Percentiles rank a stretch among this genome's conserved stretches.
Evolutionary conservation across 176 grass and related monocot genomes (phyloP).

Genomic region (Metroxylon sagu): DNA sequence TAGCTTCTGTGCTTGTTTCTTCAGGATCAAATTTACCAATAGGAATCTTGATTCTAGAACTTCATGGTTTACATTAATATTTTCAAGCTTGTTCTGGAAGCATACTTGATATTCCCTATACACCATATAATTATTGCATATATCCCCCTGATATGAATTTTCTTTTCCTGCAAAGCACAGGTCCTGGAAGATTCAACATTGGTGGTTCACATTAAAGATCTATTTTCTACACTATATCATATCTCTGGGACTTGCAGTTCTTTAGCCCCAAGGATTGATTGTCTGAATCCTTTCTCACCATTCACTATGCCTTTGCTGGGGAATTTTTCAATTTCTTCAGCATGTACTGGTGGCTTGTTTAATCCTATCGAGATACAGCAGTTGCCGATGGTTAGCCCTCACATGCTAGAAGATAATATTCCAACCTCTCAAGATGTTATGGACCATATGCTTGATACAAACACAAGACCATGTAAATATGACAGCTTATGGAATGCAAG

Average conservation of each 20-base stretch:
- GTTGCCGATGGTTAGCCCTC: conserved; percentile 19
- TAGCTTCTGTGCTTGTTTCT: too few species aligned
- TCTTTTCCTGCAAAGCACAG: conserved; percentile 24
- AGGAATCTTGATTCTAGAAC: too few species aligned
- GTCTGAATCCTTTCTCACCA: conserved; percentile 21
- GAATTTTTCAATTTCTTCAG: conserved; percentile 10
- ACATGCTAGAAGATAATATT: conserved; percentile 13
- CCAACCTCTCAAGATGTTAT: conserved; percentile 28
- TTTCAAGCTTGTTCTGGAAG: too few species aligned
- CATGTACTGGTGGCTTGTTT: conserved; percentile 13
- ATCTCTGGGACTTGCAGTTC: conserved; percentile 7
- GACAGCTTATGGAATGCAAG: conserved; percentile 11
- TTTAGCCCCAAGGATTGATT: conserved; percentile 20
- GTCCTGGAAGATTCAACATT: conserved; percentile 38
- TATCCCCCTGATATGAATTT: neutral
- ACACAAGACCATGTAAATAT: conserved; percentile 9
- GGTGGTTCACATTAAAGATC: conserved; percentile 46
- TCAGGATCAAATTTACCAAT: too few species aligned
- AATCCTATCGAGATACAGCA: conserved; percentile 27
- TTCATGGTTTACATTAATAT: too few species aligned
- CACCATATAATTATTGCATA: neutral
- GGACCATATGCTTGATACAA: conserved; percentile 4
- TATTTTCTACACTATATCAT: conserved; percentile 37
- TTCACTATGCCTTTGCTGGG: conserved; percentile 3
- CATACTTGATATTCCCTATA: too few species aligned